These are phyloP conservation scores for Xylaria bambusicola DNA, from an alignment of 495 filamentous ascomycete species.

Conservation along the genomic window DNA sequence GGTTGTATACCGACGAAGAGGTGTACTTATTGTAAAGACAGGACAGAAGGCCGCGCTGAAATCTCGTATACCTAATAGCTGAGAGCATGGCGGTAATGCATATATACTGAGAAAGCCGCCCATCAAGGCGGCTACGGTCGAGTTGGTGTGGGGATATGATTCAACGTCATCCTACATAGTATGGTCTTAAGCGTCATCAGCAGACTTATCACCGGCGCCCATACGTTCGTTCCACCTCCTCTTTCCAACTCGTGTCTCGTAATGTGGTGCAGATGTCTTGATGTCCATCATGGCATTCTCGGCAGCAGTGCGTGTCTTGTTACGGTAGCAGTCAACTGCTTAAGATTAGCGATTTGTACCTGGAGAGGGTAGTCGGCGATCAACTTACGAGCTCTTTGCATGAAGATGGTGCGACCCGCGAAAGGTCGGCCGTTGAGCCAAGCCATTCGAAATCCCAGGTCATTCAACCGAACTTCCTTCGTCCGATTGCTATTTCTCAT, in stretches of 20 bases:
- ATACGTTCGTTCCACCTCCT: slow-evolving; percentile 75
- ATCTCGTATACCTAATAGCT: no score
- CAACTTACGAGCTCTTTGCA: slow-evolving; percentile 87
- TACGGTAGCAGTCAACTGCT: slow-evolving; percentile 90
- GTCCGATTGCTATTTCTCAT: slow-evolving; percentile 64
- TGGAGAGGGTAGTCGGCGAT: not conserved
- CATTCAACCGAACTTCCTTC: slow-evolving; percentile 85
- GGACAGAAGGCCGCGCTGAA: no score
- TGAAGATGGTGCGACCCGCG: slow-evolving; percentile 77
- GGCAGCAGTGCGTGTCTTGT: slow-evolving; percentile 85
- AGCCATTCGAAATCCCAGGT: slow-evolving; percentile 90
- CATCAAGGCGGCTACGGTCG: no score
- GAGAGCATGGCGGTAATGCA: no score
- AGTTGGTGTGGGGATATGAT: no score
- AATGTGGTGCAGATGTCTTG: slow-evolving; percentile 71
- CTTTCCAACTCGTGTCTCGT: slow-evolving; percentile 88
- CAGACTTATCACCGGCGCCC: slow-evolving; percentile 39
- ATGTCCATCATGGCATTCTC: slow-evolving; percentile 72
- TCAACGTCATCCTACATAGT: no score
- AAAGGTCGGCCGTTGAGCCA: slow-evolving; percentile 93
- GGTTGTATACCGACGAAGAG: no score
- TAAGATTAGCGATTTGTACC: slow-evolving; percentile 23
- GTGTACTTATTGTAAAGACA: no score
- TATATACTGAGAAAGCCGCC: not conserved
- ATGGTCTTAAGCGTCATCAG: slow-evolving; percentile 30